These are phyloP conservation scores for Thielaviopsis musarum DNA, from an alignment of 2,329 filamentous ascomycete species.

Conservation along the genomic window DNA sequence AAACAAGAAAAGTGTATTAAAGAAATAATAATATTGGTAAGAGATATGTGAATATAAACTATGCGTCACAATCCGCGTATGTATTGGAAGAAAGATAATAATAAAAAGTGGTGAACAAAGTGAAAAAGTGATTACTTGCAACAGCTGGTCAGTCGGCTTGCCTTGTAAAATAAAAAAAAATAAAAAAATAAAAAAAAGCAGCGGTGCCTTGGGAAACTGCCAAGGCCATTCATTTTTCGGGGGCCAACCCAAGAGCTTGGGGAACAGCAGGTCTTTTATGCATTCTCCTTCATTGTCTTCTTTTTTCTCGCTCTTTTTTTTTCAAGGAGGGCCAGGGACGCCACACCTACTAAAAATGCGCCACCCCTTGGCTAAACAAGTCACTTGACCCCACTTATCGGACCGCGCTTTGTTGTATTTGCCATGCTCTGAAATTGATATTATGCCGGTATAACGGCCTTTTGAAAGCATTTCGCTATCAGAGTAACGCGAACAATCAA, in stretches of 20 bases:
- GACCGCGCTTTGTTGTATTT: neutral
- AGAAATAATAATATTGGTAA: too few relatives aligned
- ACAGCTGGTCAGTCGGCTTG: neutral
- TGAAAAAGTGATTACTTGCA: neutral
- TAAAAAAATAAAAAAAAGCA: neutral
- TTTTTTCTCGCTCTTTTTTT: neutral
- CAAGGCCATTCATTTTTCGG: too few relatives aligned
- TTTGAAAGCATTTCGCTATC: too few relatives aligned
- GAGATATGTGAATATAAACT: neutral
- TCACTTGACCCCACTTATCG: neutral
- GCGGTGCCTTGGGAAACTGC: neutral
- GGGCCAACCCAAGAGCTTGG: neutral
- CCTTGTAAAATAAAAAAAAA: neutral
- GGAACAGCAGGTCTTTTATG: constrained; percentile 3
- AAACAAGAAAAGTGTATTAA: neutral
- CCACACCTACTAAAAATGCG: neutral
- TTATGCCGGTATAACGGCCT: neutral
- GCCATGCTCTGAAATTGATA: neutral
- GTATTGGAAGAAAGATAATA: neutral
- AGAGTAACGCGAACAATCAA: too few relatives aligned
- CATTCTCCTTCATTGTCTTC: neutral
- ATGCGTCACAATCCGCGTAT: neutral
- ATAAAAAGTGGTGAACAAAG: neutral
- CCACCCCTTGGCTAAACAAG: neutral
- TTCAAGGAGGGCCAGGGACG: neutral